These are phyloP conservation scores for Lojkania enalia DNA, from an alignment of 2,329 filamentous ascomycete species.

Conservation along the genomic window DNA sequence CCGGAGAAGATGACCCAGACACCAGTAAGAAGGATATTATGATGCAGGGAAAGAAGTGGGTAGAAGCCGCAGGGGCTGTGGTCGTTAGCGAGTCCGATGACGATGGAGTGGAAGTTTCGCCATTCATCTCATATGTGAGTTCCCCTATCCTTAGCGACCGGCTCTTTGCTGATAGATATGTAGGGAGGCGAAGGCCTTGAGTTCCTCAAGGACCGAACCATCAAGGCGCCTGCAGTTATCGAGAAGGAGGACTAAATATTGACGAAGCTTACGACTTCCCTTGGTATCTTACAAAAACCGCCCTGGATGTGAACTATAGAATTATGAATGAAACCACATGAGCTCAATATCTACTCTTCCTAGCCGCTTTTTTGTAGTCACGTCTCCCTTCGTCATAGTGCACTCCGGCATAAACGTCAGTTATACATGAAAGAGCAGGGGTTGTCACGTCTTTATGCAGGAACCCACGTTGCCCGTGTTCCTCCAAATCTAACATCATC, in stretches of 20 bases:
- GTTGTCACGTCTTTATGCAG: slow-evolving; percentile 8
- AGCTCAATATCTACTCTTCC: not conserved
- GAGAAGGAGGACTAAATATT: slow-evolving; percentile 58
- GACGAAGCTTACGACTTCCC: not conserved
- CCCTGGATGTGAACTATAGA: too few relatives aligned
- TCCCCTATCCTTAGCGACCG: slow-evolving; percentile 2
- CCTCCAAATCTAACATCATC: not conserved
- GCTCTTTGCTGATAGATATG: too few relatives aligned
- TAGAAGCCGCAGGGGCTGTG: slow-evolving; percentile 74
- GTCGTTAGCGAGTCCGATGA: slow-evolving; percentile 63
- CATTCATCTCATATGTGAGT: slow-evolving; percentile 93
- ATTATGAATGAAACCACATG: too few relatives aligned
- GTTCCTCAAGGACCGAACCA: slow-evolving; percentile 61
- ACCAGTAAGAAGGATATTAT: slow-evolving; percentile 91
- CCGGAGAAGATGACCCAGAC: slow-evolving; percentile 89
- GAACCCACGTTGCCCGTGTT: slow-evolving; percentile 8
- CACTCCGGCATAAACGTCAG: not conserved
- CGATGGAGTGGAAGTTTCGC: slow-evolving; percentile 83
- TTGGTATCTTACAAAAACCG: too few relatives aligned
- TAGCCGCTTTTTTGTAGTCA: not conserved
- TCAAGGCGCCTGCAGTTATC: slow-evolving; percentile 67
- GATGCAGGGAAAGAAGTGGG: slow-evolving; percentile 85
- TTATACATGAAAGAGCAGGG: not conserved
- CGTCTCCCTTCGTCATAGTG: not conserved
- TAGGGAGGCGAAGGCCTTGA: slow-evolving; percentile 66